These are phyloP conservation scores for Acacia crassicarpa DNA, from an alignment of 306 rosid species.

Conservation along the genomic window DNA sequence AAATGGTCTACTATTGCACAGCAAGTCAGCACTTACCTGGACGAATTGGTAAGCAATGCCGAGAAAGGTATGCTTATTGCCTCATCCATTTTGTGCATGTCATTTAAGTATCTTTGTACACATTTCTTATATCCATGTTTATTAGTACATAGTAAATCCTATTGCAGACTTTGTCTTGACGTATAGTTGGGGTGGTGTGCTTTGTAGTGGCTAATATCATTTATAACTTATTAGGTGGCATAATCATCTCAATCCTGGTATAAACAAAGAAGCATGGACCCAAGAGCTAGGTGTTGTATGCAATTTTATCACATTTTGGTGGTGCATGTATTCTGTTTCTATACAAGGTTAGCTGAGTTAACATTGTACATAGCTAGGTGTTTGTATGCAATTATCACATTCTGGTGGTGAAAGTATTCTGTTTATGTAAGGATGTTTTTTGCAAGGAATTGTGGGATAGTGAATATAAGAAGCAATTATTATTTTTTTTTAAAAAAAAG, in stretches of 20 bases:
- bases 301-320: too few species aligned
- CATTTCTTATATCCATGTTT: background rate
- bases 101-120: background rate
- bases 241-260: slow-evolving; percentile 95
- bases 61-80: slow-evolving; percentile 80
- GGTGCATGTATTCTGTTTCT: too few species aligned
- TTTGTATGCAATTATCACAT: too few species aligned
- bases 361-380: too few species aligned
- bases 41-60: slow-evolving; percentile 99
- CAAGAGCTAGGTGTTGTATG: too few species aligned
- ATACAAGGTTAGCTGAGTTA: too few species aligned
- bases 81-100: slow-evolving; percentile 4
- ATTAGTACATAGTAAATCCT: slow-evolving; percentile 2
- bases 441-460: too few species aligned
- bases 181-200: slow-evolving; percentile 10
- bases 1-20: slow-evolving; percentile 97
- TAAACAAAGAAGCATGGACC: slow-evolving; percentile 99
- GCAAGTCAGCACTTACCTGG: slow-evolving; percentile 91
- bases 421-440: too few species aligned
- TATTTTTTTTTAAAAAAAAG: too few species aligned
- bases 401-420: too few species aligned
- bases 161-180: slow-evolving; percentile 17
- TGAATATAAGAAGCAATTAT: too few species aligned
- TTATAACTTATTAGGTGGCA: slow-evolving; percentile 75
- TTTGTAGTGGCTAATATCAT: slow-evolving; percentile 19